Evolutionary conservation across 192 early-diverging fungal species (phyloP).

Genomic region (Borealophlyctis nickersoniae): DNA sequence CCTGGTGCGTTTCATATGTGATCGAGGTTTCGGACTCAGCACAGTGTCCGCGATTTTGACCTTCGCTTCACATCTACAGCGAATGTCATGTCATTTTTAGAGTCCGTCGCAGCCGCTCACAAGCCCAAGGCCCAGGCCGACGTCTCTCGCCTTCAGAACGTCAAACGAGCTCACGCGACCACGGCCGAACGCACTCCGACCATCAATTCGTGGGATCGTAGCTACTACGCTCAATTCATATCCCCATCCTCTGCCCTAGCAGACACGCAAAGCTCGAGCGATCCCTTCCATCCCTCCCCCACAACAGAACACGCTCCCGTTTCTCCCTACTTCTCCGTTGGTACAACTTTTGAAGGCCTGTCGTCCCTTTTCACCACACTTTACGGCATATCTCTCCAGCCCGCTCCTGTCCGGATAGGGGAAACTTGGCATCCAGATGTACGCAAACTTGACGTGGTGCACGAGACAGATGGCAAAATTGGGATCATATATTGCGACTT

Average conservation of each 20-base stretch:
- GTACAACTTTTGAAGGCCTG: slow-evolving; percentile 80
- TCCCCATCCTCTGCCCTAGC: slow-evolving; percentile 5
- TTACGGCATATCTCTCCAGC: slow-evolving; percentile 84
- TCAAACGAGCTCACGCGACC: slow-evolving; percentile 33
- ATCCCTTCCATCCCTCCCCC: slow-evolving; percentile 18
- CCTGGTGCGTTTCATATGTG: slow-evolving; percentile 61
- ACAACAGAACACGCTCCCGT: slow-evolving; percentile 32
- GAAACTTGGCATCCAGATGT: slow-evolving; percentile 93
- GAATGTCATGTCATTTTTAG: slow-evolving; percentile 76
- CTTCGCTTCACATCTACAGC: slow-evolving; percentile 4
- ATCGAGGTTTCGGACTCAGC: background rate
- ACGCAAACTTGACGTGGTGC: slow-evolving; percentile 83
- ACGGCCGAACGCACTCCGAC: slow-evolving; percentile 10
- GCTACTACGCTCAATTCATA: slow-evolving; percentile 58
- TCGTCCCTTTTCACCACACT: slow-evolving; percentile 80
- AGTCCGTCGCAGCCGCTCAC: slow-evolving; percentile 61
- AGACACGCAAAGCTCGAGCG: background rate
- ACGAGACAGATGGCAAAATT: slow-evolving; percentile 79
- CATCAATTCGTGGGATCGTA: slow-evolving; percentile 81
- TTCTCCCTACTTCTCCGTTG: slow-evolving; percentile 81
- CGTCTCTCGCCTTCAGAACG: slow-evolving; percentile 41
- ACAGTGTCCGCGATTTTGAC: background rate
- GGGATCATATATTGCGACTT: slow-evolving; percentile 95
- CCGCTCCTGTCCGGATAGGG: slow-evolving; percentile 58
- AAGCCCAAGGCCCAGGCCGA: slow-evolving; percentile 53